Base-by-base conservation (phyloP, 352 stramenopile species). In the Lagenidium giganteum region DNA sequence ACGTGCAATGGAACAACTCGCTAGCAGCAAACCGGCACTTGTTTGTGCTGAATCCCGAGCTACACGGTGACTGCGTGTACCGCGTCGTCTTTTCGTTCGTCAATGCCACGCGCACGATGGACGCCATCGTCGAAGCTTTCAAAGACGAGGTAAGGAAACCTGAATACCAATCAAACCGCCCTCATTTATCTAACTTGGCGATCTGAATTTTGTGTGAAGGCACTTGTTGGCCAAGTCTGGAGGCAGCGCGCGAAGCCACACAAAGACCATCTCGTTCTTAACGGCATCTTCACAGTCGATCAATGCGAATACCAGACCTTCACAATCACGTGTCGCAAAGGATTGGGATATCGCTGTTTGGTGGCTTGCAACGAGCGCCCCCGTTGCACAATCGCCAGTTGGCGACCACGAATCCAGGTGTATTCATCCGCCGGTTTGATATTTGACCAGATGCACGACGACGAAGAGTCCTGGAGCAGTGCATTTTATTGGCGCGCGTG, bases 401-500 rank as follows among this genome's bases (percentile, higher is more conserved):
- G 67, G 31, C 51, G 39, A 16, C 62, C 70, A 44, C 62, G 61
- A 13, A 41, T 83, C 23, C 67, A 87, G 48, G 56, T 87, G 5
- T 87, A 79, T 46, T 59, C 64, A 14, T 51, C 41, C 23, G 36
- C 51, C 0, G 70, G 67, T 16, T 54, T 80, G 14, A 26, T 77
- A 30, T 61, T 64, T 43, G 62, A 83, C 32, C 47, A 39, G 14
- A 51, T 42, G 12, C 43, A 64, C 4, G 38, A 26, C 1, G 32
- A 26, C 2, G 44, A 60, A 21, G 40, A 43, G 5, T 35, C 41
- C 34, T 83, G 54, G 50, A 57, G 52, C 39, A 45, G 47, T n/a
- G 43, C 55, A 4, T 79, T 80, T 37, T 83, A 84, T 39, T 81
- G 68, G 71, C 40, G 45, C 18, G 54, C 80, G 8, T 83, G 75